Conservation (phyloP, 2,329 filamentous ascomycete genomes). For the Sporothrix euskadiensis region DNA sequence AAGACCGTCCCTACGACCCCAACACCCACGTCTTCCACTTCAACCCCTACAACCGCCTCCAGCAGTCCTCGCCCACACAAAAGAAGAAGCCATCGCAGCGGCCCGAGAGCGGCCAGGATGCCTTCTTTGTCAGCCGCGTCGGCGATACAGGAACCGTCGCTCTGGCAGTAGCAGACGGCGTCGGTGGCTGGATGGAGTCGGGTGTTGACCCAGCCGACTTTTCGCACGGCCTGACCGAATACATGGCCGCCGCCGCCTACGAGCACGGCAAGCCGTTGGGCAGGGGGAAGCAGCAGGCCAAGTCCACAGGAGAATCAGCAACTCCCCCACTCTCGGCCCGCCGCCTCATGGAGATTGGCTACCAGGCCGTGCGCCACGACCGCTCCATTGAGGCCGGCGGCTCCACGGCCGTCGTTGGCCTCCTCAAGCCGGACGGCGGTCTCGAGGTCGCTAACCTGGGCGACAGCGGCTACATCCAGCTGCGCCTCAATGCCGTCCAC, state of each 20-base stretch:
- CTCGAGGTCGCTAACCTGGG: conserved; percentile 92
- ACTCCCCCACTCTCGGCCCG: conserved; percentile 57
- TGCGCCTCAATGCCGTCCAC: conserved; percentile 83
- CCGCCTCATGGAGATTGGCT: conserved; percentile 77
- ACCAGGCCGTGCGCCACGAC: conserved; percentile 78
- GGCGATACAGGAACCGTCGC: conserved; percentile 71
- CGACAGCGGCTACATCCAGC: conserved; percentile 88
- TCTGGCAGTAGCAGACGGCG: conserved; percentile 89
- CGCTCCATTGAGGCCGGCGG: conserved; percentile 75
- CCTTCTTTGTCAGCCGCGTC: conserved; percentile 88
- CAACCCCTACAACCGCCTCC: conserved; percentile 63
- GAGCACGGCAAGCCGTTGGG: conserved; percentile 47
- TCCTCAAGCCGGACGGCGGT: conserved; percentile 69
- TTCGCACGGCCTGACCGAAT: conserved; percentile 87
- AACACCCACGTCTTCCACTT: conserved; percentile 72
- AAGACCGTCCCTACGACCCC: conserved; percentile 67
- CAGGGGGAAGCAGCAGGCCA: conserved; percentile 34
- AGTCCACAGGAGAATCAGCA: conserved; percentile 31
- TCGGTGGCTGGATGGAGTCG: conserved; percentile 91
- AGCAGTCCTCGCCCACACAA: conserved; percentile 47
- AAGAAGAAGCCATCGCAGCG: conserved; percentile 53
- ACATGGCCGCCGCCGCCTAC: conserved; percentile 80
- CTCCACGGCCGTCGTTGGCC: conserved; percentile 86
- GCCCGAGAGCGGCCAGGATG: conserved; percentile 86
- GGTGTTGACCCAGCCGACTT: conserved; percentile 94